A percentile compares a stretch with the other conserved stretches of the same genome.
Conservation (phyloP, 208 protist species). For the Trypanosoma cruzi region DNA sequence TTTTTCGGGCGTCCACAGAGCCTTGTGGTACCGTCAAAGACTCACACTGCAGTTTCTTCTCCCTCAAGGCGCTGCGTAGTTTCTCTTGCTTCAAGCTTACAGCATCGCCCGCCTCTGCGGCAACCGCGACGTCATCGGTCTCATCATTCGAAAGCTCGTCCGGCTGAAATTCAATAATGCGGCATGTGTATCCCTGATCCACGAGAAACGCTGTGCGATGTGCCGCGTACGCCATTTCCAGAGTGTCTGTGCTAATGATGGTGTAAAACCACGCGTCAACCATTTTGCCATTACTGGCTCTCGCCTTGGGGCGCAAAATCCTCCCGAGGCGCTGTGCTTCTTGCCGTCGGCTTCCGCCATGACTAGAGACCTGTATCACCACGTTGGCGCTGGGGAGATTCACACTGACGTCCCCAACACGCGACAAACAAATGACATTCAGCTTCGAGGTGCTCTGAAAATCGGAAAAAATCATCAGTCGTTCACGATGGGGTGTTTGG, state of each 20-base stretch:
- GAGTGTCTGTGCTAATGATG: conserved; percentile 96
- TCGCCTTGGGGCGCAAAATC: conserved; percentile 93
- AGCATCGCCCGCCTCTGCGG: conserved; percentile 49
- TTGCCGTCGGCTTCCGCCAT: conserved; percentile 95
- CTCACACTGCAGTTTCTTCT: conserved; percentile 46
- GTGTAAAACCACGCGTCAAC: conserved; percentile 99
- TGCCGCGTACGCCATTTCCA: conserved; percentile 97
- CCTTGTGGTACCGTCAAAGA: background rate
- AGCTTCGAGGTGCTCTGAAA: conserved; percentile 91
- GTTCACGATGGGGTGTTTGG: conserved; percentile 90
- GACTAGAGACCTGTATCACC: conserved; percentile 98
- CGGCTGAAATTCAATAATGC: conserved; percentile 75
- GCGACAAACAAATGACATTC: conserved; percentile 97
- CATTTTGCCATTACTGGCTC: conserved; percentile 62
- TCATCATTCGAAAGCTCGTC: conserved; percentile 16
- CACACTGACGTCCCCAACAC: conserved; percentile 97
- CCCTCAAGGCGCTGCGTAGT: conserved; percentile 54
- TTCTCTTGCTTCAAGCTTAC: conserved; percentile 80
- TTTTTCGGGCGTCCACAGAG: conserved; percentile 15
- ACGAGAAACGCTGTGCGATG: conserved; percentile 99
- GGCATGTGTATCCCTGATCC: conserved; percentile 93
- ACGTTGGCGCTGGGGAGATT: conserved; percentile 99
- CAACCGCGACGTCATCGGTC: background rate
- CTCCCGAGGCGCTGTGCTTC: conserved; percentile 97
- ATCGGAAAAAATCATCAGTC: conserved; percentile 93